Base-by-base conservation (phyloP, 768 basidiomycete genomes). In the Pholiota microspora region DNA sequence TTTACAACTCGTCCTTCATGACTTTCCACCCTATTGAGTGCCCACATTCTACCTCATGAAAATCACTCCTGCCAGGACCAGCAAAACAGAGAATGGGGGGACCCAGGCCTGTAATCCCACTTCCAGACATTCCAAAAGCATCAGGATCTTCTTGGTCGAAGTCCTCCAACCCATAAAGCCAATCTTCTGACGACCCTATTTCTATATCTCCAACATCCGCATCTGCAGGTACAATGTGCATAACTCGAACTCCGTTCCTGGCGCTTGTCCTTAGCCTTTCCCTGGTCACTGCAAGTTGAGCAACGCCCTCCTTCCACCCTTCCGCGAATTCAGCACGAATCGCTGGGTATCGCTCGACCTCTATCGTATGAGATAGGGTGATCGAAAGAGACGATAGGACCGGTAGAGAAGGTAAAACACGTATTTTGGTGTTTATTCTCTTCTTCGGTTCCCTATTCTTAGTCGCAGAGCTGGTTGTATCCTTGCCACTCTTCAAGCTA, bases 231-330 rank as follows among this genome's bases (percentile, higher is more conserved):
- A 40, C 23, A 51, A 81, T 75, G 12, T 68, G 67, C 71, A 85
- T 64, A 35, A 82, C 65, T 27, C 69, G 70, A 27, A 75, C 57
- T 0, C 79, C 79, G 55, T 81, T 80, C 36, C 58, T 67, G 61
- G 76, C 79, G 25, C 79, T 82, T 57, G 75, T 69, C 47, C 69
- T 63, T 51, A 83, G 57, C 51, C 84, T 71, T 4, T 64, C 67
- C 27, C 79, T 75, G 12, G 74, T 77, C n/a, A 76, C 75, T n/a
- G 66, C 67, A 21, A 89, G 70, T 45, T 78, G 77, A 13, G 70
- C 66, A 44, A 88, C 60, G 3, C 86, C 88, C 59, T 83, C 79
- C 2, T 67, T 65, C 87, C 87, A 89, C 13, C 87, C 88, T 24
- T 68, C 72, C 62, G 74, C 74, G 61, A 89, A 91, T 57, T 81